Evolutionary conservation across 805 yeast genomes (phyloP).

Genomic region (Jamesozyma jinghongensis): DNA sequence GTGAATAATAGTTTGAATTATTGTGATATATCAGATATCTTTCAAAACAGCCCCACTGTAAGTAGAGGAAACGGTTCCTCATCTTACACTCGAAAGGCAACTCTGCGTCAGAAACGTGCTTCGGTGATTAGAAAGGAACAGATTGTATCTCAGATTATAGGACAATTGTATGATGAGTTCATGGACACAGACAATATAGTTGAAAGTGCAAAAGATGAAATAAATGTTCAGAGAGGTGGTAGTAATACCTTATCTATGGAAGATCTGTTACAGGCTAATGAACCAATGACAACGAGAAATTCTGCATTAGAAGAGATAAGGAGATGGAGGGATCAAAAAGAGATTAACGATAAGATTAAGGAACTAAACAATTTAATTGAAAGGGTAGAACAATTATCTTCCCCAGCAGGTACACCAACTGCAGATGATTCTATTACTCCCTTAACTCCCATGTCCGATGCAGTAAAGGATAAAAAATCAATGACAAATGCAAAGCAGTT

Average conservation of each 20-base stretch:
- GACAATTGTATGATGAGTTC: constrained; percentile 3
- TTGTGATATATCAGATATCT: neutral
- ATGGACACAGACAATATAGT: neutral
- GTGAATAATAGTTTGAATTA: neutral
- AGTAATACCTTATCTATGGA: neutral
- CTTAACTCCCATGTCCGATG: no score
- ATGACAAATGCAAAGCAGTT: no score
- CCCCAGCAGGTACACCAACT: constrained; percentile 4
- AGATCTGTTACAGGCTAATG: neutral
- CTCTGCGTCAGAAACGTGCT: neutral
- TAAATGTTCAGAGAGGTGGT: neutral
- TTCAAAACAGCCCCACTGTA: neutral
- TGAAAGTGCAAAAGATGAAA: neutral
- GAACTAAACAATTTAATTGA: constrained; percentile 7
- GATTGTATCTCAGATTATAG: constrained; percentile 1
- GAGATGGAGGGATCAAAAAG: constrained; percentile 4
- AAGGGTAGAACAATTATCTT: constrained; percentile 5
- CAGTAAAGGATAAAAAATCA: no score
- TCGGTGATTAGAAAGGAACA: constrained; percentile 2
- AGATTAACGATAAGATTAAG: constrained; percentile 6
- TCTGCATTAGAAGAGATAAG: constrained; percentile 2
- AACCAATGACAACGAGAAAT: neutral
- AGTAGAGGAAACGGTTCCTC: neutral
- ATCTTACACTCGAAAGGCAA: neutral
- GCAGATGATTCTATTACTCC: neutral